Conservation (phyloP, 2,329 filamentous ascomycete genomes). For the Ophiostoma piceae region DNA sequence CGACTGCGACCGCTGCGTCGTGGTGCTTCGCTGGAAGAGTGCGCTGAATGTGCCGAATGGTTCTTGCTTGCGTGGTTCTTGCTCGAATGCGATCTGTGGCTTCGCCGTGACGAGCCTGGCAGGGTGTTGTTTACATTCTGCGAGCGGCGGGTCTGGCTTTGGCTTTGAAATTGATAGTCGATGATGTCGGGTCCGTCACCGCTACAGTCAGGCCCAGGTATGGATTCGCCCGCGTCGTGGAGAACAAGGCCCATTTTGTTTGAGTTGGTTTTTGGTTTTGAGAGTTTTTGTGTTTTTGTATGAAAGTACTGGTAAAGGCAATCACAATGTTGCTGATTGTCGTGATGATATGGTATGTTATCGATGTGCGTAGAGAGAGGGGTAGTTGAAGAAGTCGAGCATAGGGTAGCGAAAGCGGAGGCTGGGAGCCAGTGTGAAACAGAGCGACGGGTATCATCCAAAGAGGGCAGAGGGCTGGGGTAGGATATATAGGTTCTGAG, state of each 20-base stretch:
- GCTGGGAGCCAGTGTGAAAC: not conserved
- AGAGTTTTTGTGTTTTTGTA: no score
- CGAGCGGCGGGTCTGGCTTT: not conserved
- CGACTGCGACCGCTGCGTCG: not conserved
- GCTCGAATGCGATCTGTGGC: not conserved
- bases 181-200: not conserved
- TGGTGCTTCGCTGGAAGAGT: not conserved
- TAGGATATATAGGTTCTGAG: not conserved
- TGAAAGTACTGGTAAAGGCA: not conserved
- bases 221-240: not conserved
- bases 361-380: not conserved
- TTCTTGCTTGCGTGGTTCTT: not conserved
- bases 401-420: not conserved
- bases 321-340: not conserved
- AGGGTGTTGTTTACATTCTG: not conserved
- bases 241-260: slow-evolving; percentile 5
- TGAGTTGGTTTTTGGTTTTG: not conserved
- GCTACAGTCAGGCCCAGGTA: not conserved
- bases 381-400: slow-evolving; percentile 3
- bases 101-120: not conserved
- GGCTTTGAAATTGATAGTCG: not conserved
- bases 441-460: not conserved
- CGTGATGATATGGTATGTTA: not conserved
- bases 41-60: not conserved
- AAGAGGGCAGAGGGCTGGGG: not conserved